These are phyloP conservation scores for Daldinia sp. DNA, from an alignment of 2,329 filamentous ascomycete genomes.

Conservation along the genomic window DNA sequence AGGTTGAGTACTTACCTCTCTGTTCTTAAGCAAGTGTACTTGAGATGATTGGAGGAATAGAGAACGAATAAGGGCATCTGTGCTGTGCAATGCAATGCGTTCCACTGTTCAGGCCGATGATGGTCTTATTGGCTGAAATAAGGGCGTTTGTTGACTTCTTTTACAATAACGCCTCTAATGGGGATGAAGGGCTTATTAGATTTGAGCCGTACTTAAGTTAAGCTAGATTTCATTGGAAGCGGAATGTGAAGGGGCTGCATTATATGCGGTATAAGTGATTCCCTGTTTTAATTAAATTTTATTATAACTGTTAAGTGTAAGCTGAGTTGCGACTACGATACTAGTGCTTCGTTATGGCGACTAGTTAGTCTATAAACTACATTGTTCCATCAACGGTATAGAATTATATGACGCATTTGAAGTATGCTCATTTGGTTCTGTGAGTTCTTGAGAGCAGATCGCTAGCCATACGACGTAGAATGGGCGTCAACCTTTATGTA, in stretches of 20 bases:
- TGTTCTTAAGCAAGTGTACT: not conserved
- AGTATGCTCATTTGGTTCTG: no score
- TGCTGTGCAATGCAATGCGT: not conserved
- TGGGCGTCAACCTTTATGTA: no score
- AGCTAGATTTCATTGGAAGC: not conserved
- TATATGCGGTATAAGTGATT: not conserved
- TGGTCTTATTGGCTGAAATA: not conserved
- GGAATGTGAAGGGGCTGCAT: not conserved
- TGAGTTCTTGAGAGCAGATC: no score
- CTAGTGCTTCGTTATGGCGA: no score
- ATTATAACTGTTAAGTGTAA: not conserved
- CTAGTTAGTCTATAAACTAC: no score
- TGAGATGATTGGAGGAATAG: not conserved
- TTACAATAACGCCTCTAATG: not conserved
- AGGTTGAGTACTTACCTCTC: not conserved
- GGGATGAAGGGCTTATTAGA: not conserved
- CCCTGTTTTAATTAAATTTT: not conserved
- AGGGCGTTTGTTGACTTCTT: not conserved
- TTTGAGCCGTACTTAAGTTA: not conserved
- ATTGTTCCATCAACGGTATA: no score
- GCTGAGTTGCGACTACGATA: not conserved
- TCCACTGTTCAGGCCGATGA: not conserved
- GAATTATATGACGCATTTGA: no score
- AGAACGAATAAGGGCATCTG: not conserved
- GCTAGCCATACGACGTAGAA: no score